phyloP scores from a whole-genome alignment of 2,329 filamentous ascomycete species.

The Calonectria pauciramosa region DNA sequence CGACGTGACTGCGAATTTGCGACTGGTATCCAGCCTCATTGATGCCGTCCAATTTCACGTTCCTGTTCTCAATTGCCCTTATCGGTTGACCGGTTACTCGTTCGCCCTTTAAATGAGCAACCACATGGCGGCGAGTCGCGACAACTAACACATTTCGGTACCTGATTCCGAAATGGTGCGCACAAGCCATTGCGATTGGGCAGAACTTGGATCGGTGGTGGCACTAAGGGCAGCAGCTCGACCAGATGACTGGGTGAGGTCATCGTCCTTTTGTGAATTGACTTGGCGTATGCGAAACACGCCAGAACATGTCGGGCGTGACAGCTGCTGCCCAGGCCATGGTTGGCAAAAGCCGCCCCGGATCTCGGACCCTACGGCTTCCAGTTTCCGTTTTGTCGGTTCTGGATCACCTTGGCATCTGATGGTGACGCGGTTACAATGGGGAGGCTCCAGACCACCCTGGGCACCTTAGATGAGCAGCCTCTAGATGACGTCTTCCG shows the following conservation, averaged over 20 bases:
- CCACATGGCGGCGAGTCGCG: background rate
- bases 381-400: background rate
- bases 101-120: conserved; percentile 9
- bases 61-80: conserved; percentile 17
- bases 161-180: background rate
- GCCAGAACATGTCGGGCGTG: background rate
- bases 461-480: background rate
- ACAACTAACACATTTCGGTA: background rate
- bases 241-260: background rate
- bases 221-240: conserved; percentile 5
- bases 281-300: background rate
- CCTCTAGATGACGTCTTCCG: background rate
- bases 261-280: background rate
- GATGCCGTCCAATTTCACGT: conserved; percentile 25
- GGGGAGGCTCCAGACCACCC: background rate
- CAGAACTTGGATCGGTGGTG: background rate
- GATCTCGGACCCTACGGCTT: background rate
- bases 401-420: background rate
- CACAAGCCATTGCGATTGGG: conserved; percentile 13
- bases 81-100: background rate
- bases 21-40: conserved; percentile 40
- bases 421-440: conserved; percentile 10
- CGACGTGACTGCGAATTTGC: conserved; percentile 25
- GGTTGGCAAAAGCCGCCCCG: background rate
- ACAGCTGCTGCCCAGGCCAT: background rate